Base-by-base conservation (phyloP, 441 rosid species). In the Flueggea neowawraea region DNA sequence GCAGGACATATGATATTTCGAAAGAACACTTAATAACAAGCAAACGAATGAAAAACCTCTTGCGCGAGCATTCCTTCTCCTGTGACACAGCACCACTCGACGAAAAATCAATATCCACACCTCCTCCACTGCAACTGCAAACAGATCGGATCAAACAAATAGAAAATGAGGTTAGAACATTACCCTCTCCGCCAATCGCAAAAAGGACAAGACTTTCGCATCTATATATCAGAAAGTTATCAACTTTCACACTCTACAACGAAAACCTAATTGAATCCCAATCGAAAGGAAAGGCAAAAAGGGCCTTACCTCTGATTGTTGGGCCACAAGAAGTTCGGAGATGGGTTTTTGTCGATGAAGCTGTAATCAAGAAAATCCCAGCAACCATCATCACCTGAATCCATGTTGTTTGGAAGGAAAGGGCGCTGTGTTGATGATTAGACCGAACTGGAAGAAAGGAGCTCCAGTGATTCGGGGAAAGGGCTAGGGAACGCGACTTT, bases 341-440 rank as follows among this genome's bases (percentile, higher is more conserved):
- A 65, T 5, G 70, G 13, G 55, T 63, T 45, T 52, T 62, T 74
- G 17, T 70, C 72, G 69, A 77, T 64, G 68, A 85, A 68, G 64
- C 56, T 49, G 47, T 63, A 75, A 75, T 81, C 79, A 62, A 85
- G 82, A 62, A 80, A 84, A 71, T 84, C 85, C 90, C 82, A 84
- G 61, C 68, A 66, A 62, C 54, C 31, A 31, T 52, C 49, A 9
- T 74, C 85, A 48, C 66, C 79, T 22, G 77, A 22, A 22, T 22
- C 28, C 28, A 22, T 22, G 28, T 22, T 22, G 28, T 22, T 22
- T 22, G 28, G 28, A 1, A 22, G 28, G 28, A 22, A 22, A 22
- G 28, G 28, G 28, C 28, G 28, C 28, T 22, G 28, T 22, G 28
- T 22, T 22, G 28, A 22, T 22, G 28, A 22, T 22, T 22, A 22